Evolutionary conservation across 164 flowering plant genomes (phyloP).

Genomic region (Malania oleifera): DNA sequence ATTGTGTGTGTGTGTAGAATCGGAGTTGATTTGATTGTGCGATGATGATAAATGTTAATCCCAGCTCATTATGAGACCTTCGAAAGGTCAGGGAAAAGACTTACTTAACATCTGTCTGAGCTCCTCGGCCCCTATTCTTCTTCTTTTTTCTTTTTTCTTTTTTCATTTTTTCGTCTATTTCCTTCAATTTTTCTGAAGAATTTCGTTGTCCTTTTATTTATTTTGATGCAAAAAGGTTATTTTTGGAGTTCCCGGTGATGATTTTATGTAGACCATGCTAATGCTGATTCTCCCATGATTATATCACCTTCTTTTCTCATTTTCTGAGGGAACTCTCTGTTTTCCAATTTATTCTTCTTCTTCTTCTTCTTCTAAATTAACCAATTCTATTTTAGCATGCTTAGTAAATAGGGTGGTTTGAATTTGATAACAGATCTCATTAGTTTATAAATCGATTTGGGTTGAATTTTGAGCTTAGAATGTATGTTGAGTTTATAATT

Average conservation of each 20-base stretch:
- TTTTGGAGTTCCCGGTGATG: slow-evolving; percentile 2
- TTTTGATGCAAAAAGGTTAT: too few relatives aligned
- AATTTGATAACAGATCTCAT: too few relatives aligned
- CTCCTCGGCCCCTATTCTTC: neutral
- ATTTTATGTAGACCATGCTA: slow-evolving; percentile 2
- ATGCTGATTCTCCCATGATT: slow-evolving; percentile 3
- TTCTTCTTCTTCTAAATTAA: too few relatives aligned
- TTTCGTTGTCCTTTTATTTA: neutral
- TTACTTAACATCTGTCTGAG: neutral
- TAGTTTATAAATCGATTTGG: too few relatives aligned
- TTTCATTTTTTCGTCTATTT: neutral
- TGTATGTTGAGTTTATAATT: too few relatives aligned
- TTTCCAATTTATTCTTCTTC: neutral
- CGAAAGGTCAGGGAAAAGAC: neutral
- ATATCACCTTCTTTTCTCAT: neutral
- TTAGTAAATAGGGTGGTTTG: too few relatives aligned
- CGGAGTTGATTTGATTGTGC: neutral
- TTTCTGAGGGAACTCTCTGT: neutral
- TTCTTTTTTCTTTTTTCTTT: neutral
- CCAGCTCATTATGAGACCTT: slow-evolving; percentile 18
- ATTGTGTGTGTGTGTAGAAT: too few relatives aligned
- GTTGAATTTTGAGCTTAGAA: too few relatives aligned
- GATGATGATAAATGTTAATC: slow-evolving; percentile 6
- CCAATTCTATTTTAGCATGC: too few relatives aligned
- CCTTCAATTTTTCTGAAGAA: neutral